Evolutionary conservation across 352 stramenopile species (phyloP), one percentile per base, ranked within the genome.

Genomic region (Phytopythium chamaehyphon): DNA sequence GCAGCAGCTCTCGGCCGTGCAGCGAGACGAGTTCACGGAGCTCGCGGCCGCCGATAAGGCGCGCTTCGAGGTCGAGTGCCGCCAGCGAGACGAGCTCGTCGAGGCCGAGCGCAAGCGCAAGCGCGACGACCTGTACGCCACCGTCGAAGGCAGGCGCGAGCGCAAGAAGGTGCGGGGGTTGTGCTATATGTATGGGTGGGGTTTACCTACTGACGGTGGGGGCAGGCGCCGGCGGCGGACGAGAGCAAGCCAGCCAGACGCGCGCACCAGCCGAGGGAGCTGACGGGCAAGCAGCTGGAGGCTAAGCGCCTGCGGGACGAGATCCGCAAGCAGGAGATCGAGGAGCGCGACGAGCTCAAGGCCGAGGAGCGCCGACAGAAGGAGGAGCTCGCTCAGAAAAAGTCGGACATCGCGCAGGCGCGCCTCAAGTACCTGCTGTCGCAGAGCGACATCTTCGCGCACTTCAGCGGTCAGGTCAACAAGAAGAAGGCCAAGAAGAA

Each of bases 371-470:
- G 70, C 43, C 76, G 78, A 1, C 82, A 95, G 59, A 95, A 93
- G 47, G 82, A 90, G 10, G 79, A 81, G 10, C 66, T 95, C 1
- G 75, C 77, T 2, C 56, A 86, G 51, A 93, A 91, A 21, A 84
- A 87, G 45, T 88, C 82, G 11, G 75, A 89, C 2, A 88, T 88
- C 18, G 84, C 84, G 23, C 88, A 83, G 11, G 84, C 82, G 38
- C 66, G 84, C 52, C 76, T 99, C 40, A 73, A 98, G 55, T 99
- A 98, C 67, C 59, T 99, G 40, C 81, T 99, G 24, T 89, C 82
- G 0, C 96, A 99, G 66, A 98, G 88, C 33, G 96, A 99, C 54
- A 96, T 99, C 12, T 99, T 99, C 71, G 90, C 93, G 35, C 96
- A 99, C 59, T 99, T 99, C 67, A 86, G 97, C 50, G 92, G 93